Base-by-base conservation (phyloP, 2,329 filamentous ascomycete species). In the Raffaelea deltoideospora region DNA sequence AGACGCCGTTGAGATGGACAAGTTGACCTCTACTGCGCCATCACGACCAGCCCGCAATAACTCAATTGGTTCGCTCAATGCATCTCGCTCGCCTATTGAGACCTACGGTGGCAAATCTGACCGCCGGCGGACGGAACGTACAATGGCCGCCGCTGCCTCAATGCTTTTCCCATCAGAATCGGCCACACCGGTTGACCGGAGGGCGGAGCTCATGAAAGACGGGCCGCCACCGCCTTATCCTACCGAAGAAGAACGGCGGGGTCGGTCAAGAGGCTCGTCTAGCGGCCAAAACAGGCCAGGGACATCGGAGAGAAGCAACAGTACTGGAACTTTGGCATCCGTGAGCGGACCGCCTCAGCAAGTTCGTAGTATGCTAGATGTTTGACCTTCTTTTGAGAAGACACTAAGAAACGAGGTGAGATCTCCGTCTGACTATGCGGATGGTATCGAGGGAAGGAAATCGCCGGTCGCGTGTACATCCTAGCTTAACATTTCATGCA, bases 311-410 rank as follows among this genome's bases (percentile, higher is more conserved):
- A 57, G 66, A 32, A 65, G 61, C 36, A 52, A 57, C 30, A 70
- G 66, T 43, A 55, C 57, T 1, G 58, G 53, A 32, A 68, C 67
- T 26, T 55, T 53, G n/a, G 51, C 58, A 32, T 71, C 67, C 5
- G 53, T 64, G 11, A 56, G 50, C 7, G 57, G 51, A n/a, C 61
- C 60, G 37, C 66, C 68, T n/a, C 66, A 71, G 48, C 62, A 69
- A 46, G 53, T 73, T 6, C 59, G 56, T 46, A 74, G 70, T 48
- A 75, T 75, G 70, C 45, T 75, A 45, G 70, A 75, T 46, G 48
- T 74, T 13, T 74, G 52, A 50, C 10, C 24, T 29, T n/a, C n/a
- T n/a, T n/a, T n/a, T n/a, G n/a, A n/a, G n/a, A n/a, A n/a, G n/a
- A n/a, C n/a, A n/a, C n/a, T n/a, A n/a, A n/a, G n/a, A n/a, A n/a